These are phyloP conservation scores for Hymenoscyphus infarciens DNA, from an alignment of 2,329 filamentous ascomycete species.

Conservation along the genomic window DNA sequence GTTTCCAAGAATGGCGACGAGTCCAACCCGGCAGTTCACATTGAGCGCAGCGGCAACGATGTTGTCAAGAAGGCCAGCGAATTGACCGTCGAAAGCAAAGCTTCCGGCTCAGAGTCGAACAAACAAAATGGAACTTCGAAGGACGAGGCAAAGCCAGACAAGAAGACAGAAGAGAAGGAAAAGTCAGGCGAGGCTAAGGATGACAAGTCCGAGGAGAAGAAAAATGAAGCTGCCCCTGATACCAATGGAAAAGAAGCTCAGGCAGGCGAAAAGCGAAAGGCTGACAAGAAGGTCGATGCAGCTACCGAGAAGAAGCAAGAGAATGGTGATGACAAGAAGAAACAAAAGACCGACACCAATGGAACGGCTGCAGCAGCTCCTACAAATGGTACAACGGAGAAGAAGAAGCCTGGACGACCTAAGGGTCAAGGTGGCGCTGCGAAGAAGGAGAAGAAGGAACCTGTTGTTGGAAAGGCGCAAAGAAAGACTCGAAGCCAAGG, in stretches of 20 bases:
- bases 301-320: conserved; percentile 19
- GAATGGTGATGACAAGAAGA: conserved; percentile 16
- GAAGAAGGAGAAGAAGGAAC: conserved; percentile 33
- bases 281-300: conserved; percentile 24
- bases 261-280: conserved; percentile 30
- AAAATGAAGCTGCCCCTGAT: conserved; percentile 39
- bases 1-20: conserved; percentile 60
- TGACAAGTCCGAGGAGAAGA: conserved; percentile 35
- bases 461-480: conserved; percentile 27
- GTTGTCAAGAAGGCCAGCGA: conserved; percentile 62
- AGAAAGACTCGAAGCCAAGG: conserved; percentile 34
- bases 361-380: conserved; percentile 7
- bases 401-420: conserved; percentile 31
- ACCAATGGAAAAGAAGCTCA: conserved; percentile 22
- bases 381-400: conserved; percentile 19
- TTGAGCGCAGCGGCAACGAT: conserved; percentile 58
- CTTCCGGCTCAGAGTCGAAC: conserved; percentile 27
- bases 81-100: conserved; percentile 51
- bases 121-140: conserved; percentile 16
- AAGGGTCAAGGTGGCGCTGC: conserved; percentile 22
- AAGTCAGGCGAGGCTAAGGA: conserved; percentile 17
- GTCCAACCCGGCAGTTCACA: conserved; percentile 57
- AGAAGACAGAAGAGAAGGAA: conserved; percentile 23
- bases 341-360: conserved; percentile 18
- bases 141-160: conserved; percentile 33